Evolutionary conservation across 2,329 filamentous ascomycete species (phyloP).

Genomic region (Alternaria alternata): DNA sequence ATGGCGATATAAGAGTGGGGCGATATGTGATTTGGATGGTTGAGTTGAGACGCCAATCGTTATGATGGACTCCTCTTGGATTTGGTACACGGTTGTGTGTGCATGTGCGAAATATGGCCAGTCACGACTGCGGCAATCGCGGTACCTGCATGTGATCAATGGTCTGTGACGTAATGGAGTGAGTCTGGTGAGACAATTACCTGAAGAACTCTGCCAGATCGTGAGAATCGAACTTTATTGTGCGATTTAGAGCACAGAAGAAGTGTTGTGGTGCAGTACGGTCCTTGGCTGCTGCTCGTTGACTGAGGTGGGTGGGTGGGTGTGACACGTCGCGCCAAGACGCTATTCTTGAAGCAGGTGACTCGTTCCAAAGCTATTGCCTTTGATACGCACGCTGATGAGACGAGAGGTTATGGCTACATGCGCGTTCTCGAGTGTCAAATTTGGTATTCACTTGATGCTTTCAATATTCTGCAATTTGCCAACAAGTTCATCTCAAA

Average conservation of each 20-base stretch:
- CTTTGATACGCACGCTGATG: slow-evolving; percentile 4
- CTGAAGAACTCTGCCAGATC: neutral
- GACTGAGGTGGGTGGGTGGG: slow-evolving; percentile 8
- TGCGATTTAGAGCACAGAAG: neutral
- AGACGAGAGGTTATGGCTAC: neutral
- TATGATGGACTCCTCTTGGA: neutral
- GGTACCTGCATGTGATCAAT: slow-evolving; percentile 12
- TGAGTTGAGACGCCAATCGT: neutral
- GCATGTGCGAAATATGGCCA: slow-evolving; percentile 9
- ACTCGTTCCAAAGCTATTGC: slow-evolving; percentile 6
- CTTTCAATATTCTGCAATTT: neutral
- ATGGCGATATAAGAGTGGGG: neutral
- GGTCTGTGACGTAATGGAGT: slow-evolving; percentile 3
- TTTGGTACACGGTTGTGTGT: neutral
- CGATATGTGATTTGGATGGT: neutral
- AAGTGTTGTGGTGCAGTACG: neutral
- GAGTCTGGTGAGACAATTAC: neutral
- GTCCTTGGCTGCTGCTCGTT: slow-evolving; percentile 2
- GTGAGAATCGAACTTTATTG: neutral
- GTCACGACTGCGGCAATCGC: slow-evolving; percentile 14
- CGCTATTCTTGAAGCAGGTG: slow-evolving; percentile 12
- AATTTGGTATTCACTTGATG: neutral
- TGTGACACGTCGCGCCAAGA: slow-evolving; percentile 21
- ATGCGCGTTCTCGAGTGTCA: neutral
- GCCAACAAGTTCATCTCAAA: neutral